phyloP scores from a whole-genome alignment of 2,329 filamentous ascomycete genomes.

The Myrmaecium sp. region DNA sequence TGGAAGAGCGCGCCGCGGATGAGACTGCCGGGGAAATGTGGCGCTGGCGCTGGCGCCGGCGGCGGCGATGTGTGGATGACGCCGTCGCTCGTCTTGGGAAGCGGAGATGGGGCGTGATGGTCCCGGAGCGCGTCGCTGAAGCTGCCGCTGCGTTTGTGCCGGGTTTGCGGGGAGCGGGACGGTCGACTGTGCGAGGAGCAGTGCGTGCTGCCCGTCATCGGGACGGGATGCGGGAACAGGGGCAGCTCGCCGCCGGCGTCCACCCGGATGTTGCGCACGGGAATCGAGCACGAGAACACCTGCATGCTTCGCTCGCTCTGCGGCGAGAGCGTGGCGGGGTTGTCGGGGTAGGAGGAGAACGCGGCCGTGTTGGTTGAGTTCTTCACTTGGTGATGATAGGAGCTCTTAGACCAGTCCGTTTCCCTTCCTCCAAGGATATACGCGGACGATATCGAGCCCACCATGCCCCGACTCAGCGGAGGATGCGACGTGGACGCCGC shows the following conservation, averaged over 20 bases:
- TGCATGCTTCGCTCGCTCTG: constrained; percentile 36
- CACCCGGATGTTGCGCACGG: constrained; percentile 23
- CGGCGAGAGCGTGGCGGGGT: constrained; percentile 24
- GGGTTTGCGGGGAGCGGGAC: too few relatives aligned
- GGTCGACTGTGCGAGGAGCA: constrained; percentile 1
- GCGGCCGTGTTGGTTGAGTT: constrained; percentile 20
- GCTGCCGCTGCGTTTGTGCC: constrained; percentile 73
- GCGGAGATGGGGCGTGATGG: constrained; percentile 36
- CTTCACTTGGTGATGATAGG: constrained; percentile 20
- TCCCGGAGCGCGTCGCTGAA: constrained; percentile 73
- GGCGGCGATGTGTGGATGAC: constrained; percentile 32
- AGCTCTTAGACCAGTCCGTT: constrained; percentile 20
- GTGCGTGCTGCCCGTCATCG: constrained; percentile 11
- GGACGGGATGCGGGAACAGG: constrained; percentile 21
- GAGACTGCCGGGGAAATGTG: constrained; percentile 63
- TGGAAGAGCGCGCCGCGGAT: constrained; percentile 76
- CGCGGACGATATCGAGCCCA: too few relatives aligned
- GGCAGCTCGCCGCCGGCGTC: constrained; percentile 21
- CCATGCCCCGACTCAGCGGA: too few relatives aligned
- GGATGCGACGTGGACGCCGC: too few relatives aligned
- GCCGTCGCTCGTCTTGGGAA: constrained; percentile 28
- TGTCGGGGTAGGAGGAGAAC: constrained; percentile 13
- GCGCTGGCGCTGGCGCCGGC: too few relatives aligned
- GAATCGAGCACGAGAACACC: constrained; percentile 43
- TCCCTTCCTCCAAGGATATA: constrained; percentile 18